Evolutionary conservation across 2,329 filamentous ascomycete genomes (phyloP).

Genomic region (Curvularia sp.): DNA sequence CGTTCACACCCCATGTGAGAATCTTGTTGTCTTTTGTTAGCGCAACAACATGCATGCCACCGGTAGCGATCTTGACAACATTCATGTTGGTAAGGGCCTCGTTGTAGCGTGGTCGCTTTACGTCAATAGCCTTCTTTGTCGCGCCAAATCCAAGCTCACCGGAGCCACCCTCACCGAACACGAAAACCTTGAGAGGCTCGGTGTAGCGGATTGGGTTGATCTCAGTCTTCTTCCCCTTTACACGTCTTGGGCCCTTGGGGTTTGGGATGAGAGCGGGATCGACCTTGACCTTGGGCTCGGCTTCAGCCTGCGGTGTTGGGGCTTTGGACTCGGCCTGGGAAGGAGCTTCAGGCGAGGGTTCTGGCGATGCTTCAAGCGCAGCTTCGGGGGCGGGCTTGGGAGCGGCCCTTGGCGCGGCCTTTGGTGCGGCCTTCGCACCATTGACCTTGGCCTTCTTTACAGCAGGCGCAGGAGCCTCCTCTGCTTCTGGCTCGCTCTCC

Average conservation of each 20-base stretch:
- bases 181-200: constrained; percentile 73
- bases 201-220: constrained; percentile 70
- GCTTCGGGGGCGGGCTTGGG: background rate
- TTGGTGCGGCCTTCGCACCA: constrained; percentile 23
- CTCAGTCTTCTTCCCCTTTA: constrained; percentile 48
- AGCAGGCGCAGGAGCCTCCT: constrained; percentile 30
- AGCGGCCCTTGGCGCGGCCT: constrained; percentile 13
- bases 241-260: constrained; percentile 44
- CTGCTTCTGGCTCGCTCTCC: constrained; percentile 30
- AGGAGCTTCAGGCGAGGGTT: background rate
- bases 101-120: constrained; percentile 77
- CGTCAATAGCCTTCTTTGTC: constrained; percentile 71
- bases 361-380: background rate
- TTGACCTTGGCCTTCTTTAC: constrained; percentile 38
- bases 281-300: constrained; percentile 24
- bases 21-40: constrained; percentile 83
- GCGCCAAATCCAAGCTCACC: constrained; percentile 82
- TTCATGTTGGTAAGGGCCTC: constrained; percentile 65
- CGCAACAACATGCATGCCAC: constrained; percentile 82
- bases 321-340: constrained; percentile 3
- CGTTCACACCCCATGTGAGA: constrained; percentile 87
- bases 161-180: constrained; percentile 80
- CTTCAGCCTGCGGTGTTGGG: constrained; percentile 16
- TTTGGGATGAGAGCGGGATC: constrained; percentile 27
- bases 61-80: constrained; percentile 77